A percentile compares a stretch with the other conserved stretches of the same genome.
phyloP scores from a whole-genome alignment of 805 yeast species.

The Cyberlindnera samutprakarnensis region DNA sequence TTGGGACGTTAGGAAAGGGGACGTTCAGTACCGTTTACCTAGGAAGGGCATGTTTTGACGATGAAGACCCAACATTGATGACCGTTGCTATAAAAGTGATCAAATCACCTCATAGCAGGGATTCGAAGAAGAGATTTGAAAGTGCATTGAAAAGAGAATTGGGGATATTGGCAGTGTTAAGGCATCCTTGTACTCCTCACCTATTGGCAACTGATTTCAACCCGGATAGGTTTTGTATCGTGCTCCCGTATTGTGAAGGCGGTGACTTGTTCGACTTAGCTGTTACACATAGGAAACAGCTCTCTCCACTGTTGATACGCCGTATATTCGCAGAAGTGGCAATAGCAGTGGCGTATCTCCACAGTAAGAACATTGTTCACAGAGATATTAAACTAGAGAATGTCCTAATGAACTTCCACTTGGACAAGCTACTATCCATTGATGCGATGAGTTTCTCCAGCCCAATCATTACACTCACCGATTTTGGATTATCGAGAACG shows the following conservation, averaged over 20 bases:
- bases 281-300: conserved; percentile 29
- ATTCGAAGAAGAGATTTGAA: conserved; percentile 45
- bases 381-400: conserved; percentile 91
- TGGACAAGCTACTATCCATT: conserved; percentile 23
- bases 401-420: conserved; percentile 41
- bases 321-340: conserved; percentile 66
- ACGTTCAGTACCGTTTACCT: conserved; percentile 59
- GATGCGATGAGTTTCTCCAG: conserved; percentile 10
- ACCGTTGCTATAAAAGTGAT: conserved; percentile 69
- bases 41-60: conserved; percentile 28
- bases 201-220: conserved; percentile 41
- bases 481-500: conserved; percentile 79
- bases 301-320: conserved; percentile 44
- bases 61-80: conserved; percentile 6
- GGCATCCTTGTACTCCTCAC: conserved; percentile 66
- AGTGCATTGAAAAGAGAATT: conserved; percentile 67
- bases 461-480: conserved; percentile 59
- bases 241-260: conserved; percentile 72
- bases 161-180: conserved; percentile 45
- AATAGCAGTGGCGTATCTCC: conserved; percentile 66
- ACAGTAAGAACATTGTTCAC: conserved; percentile 63
- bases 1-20: conserved; percentile 52
- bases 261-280: conserved; percentile 77
- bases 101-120: conserved; percentile 30
- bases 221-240: conserved; percentile 34